phyloP scores from a whole-genome alignment of 805 yeast species.

The Babjeviella inositovora region DNA sequence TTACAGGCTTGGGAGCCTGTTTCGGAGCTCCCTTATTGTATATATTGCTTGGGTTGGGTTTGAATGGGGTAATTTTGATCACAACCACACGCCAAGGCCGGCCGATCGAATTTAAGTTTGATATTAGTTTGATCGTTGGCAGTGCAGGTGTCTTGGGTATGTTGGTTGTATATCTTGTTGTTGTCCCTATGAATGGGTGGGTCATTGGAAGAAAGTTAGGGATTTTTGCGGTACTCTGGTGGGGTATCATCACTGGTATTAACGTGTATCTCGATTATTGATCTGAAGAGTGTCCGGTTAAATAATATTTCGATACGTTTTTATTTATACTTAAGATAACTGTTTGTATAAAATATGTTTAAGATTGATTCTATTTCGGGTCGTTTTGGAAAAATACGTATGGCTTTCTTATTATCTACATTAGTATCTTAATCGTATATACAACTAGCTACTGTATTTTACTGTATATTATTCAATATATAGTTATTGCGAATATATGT shows the following conservation, averaged over 20 bases:
- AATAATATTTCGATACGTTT: too few species aligned
- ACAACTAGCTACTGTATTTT: too few species aligned
- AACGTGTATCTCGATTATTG: too few species aligned
- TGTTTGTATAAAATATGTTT: too few species aligned
- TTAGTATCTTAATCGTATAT: too few species aligned
- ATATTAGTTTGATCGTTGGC: slow-evolving; percentile 9
- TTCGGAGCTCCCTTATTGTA: slow-evolving; percentile 35
- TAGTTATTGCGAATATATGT: too few species aligned
- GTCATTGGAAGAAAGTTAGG: slow-evolving; percentile 14
- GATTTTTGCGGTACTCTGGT: slow-evolving; percentile 8
- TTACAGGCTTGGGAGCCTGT: slow-evolving; percentile 33
- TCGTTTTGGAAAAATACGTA: too few species aligned
- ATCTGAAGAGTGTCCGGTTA: too few species aligned
- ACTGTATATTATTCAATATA: too few species aligned
- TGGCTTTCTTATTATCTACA: too few species aligned
- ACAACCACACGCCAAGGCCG: slow-evolving; percentile 1
- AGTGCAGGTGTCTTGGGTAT: slow-evolving; percentile 10
- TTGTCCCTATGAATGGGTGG: slow-evolving; percentile 17
- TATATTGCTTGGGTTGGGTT: slow-evolving; percentile 31
- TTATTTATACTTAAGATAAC: too few species aligned
- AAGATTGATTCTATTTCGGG: too few species aligned
- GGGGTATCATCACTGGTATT: slow-evolving; percentile 6
- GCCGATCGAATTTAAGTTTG: slow-evolving; percentile 7
- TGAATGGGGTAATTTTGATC: slow-evolving; percentile 19
- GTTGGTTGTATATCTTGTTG: slow-evolving; percentile 8